phyloP scores from a whole-genome alignment of 1,284 basidiomycete genomes.

The Trichosporon asahii region DNA sequence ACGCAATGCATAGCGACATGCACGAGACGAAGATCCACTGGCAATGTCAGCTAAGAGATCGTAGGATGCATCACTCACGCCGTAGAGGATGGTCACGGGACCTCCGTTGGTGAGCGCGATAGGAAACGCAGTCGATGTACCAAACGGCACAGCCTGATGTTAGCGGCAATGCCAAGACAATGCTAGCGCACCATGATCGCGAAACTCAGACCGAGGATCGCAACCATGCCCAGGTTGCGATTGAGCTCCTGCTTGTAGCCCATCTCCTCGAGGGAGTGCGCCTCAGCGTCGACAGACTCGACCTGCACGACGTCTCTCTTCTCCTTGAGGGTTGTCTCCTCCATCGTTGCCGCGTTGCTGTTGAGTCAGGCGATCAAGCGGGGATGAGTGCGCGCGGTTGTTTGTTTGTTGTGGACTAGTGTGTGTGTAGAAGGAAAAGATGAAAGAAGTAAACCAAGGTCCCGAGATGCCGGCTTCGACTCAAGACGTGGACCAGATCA shows the following conservation, averaged over 20 bases:
- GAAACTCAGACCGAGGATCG: conserved; percentile 52
- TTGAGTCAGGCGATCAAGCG: neutral
- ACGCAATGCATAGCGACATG: conserved; percentile 53
- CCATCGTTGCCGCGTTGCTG: neutral
- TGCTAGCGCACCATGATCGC: conserved; percentile 43
- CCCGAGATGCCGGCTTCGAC: neutral
- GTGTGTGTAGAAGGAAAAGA: neutral
- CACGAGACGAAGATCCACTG: conserved; percentile 54
- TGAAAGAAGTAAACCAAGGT: neutral
- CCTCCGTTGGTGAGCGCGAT: conserved; percentile 54
- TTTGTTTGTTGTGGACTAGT: neutral
- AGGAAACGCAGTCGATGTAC: conserved; percentile 51
- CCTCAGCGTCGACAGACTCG: conserved; percentile 13
- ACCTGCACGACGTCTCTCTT: conserved; percentile 2
- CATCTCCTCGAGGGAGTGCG: conserved; percentile 47
- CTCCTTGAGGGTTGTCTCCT: neutral
- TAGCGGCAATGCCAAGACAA: neutral
- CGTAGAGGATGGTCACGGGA: conserved; percentile 51
- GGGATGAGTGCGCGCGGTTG: neutral
- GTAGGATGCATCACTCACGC: conserved; percentile 31
- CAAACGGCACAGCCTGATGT: conserved; percentile 31
- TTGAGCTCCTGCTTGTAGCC: conserved; percentile 54
- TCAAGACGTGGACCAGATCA: neutral
- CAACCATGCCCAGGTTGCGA: conserved; percentile 53
- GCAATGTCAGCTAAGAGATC: neutral